Evolutionary conservation across 306 rosid species (phyloP).

Genomic region (Acacia melanoxylon): DNA sequence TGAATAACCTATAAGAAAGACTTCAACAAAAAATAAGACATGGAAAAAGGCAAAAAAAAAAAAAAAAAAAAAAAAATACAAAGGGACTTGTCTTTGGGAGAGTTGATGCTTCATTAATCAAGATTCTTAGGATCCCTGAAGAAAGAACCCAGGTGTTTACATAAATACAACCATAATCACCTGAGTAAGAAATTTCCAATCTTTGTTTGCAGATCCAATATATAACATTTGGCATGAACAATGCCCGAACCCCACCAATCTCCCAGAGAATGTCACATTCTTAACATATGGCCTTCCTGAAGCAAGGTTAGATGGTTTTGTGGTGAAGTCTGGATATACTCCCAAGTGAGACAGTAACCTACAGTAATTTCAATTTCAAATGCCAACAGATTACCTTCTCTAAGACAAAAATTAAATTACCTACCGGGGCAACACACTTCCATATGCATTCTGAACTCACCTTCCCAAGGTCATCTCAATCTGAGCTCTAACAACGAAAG

Average conservation of each 20-base stretch:
- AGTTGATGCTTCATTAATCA: constrained; percentile 5
- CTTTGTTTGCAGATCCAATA: constrained; percentile 89
- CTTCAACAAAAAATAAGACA: not conserved
- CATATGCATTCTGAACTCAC: too few relatives aligned
- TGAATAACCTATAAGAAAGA: not conserved
- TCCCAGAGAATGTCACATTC: constrained; percentile 64
- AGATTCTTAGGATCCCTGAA: constrained; percentile 8
- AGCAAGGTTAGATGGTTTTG: constrained; percentile 82
- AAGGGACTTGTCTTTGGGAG: not conserved
- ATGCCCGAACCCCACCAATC: constrained; percentile 95
- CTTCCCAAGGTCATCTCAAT: too few relatives aligned
- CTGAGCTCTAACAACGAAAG: too few relatives aligned
- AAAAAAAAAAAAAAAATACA: too few relatives aligned
- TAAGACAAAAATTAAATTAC: not conserved
- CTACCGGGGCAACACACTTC: too few relatives aligned
- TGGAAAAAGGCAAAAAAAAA: not conserved
- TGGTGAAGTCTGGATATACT: constrained; percentile 65
- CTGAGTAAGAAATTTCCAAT: constrained; percentile 96
- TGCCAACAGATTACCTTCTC: constrained; percentile 4
- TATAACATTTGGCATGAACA: constrained; percentile 90
- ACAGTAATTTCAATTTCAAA: constrained; percentile 18
- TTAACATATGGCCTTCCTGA: constrained; percentile 79
- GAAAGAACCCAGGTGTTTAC: not conserved
- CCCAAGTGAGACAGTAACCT: constrained; percentile 93
- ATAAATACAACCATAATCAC: constrained; percentile 38